Evolutionary conservation across 805 yeast species (phyloP), one percentile per base, ranked within the genome.

Genomic region (Blastobotrys robertii): DNA sequence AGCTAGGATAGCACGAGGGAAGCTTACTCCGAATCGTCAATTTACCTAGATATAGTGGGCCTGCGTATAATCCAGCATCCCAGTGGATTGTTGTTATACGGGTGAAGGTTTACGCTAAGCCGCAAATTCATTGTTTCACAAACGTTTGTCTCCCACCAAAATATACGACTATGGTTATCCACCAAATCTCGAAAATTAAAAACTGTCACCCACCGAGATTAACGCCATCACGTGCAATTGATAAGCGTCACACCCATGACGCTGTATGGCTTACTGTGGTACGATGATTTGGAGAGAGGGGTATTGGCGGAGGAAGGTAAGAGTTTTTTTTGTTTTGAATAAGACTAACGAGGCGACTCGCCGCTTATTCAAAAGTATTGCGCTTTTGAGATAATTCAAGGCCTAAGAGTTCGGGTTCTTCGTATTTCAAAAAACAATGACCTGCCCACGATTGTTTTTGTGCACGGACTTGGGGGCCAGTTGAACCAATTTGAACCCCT

Each of bases 381-480:
- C n/a, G n/a, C 38, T 11, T 19, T 19, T 19, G 25, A 19, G 6
- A 19, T 6, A 6, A 19, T 19, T 19, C 25, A 19, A 19, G 25
- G 25, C 25, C 6, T 19, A 6, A 34, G 41, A 8, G 41, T 55
- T 6, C 43, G 59, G 14, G 45, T 46, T 7, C 38, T 55, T 30
- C 36, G 34, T 11, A 45, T 59, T 12, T 65, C 62, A 1, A 52
- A 60, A 29, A 51, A 51, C 34, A 52, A 57, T 25, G 55, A 47
- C 12, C 46, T 77, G 34, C 94, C 94, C 0, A 64, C 79, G 2
- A 60, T 82, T 4, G 62, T 85, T 2, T 74, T 86, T 44, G 56
- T 88, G 13, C 97, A 87, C 64, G 97, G 97, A 0, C 61, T 90
- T 14, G 97, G 97, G 1, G 97, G 97, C 2, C 90, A 80, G 52